These are phyloP conservation scores for Cystoderma amianthinum DNA, from an alignment of 768 basidiomycete genomes.

Conservation along the genomic window DNA sequence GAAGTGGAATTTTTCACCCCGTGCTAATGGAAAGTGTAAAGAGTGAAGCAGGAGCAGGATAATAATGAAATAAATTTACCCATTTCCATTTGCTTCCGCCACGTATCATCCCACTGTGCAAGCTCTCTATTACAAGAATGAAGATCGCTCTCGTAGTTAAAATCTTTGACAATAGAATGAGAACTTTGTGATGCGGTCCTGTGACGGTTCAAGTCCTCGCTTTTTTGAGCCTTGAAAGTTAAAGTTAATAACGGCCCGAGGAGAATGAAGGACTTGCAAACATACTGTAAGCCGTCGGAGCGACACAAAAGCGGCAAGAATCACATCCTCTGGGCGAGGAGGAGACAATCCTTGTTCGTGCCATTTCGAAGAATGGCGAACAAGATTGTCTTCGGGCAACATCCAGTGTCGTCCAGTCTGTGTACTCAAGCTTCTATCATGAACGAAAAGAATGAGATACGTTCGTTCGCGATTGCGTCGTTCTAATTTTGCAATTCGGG, in stretches of 20 bases:
- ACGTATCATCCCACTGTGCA: slow-evolving; percentile 64
- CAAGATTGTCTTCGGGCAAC: slow-evolving; percentile 80
- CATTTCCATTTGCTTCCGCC: slow-evolving; percentile 68
- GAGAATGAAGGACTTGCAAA: slow-evolving; percentile 6
- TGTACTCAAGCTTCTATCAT: slow-evolving; percentile 80
- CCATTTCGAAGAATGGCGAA: slow-evolving; percentile 65
- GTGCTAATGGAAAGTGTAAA: slow-evolving; percentile 37
- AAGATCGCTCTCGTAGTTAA: slow-evolving; percentile 69
- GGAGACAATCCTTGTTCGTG: slow-evolving; percentile 51
- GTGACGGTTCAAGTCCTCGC: slow-evolving; percentile 54
- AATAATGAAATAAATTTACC: slow-evolving; percentile 29
- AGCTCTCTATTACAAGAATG: slow-evolving; percentile 68
- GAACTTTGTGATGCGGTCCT: slow-evolving; percentile 39
- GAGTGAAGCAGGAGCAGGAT: background rate
- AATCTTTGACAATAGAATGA: slow-evolving; percentile 43
- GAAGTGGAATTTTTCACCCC: slow-evolving; percentile 70
- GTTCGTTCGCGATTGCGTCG: slow-evolving; percentile 83
- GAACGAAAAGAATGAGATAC: slow-evolving; percentile 80
- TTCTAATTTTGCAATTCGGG: slow-evolving; percentile 59
- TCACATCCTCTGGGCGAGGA: slow-evolving; percentile 72
- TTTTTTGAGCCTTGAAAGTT: slow-evolving; percentile 61
- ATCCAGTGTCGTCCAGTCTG: slow-evolving; percentile 87
- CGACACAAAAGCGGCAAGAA: slow-evolving; percentile 71
- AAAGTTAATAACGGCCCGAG: background rate
- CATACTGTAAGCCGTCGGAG: slow-evolving; percentile 76